These are phyloP conservation scores for Colletotrichum gloeosporioides DNA, from an alignment of 2,329 filamentous ascomycete species.

Conservation along the genomic window DNA sequence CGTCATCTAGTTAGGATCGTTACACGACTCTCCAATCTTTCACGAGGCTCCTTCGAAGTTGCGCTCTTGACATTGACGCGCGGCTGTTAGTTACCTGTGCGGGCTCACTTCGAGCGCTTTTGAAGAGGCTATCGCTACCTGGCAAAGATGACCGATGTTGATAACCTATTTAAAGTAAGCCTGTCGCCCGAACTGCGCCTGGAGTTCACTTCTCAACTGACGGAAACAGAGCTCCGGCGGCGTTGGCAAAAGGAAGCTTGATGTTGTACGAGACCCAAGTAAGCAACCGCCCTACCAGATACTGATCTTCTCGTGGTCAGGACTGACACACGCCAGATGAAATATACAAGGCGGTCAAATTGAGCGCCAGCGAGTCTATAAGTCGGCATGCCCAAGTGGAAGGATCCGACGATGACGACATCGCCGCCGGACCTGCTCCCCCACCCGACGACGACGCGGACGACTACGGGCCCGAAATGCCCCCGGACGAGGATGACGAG, in stretches of 20 bases:
- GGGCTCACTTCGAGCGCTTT: background rate
- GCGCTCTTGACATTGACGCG: background rate
- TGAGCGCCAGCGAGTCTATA: constrained; percentile 46
- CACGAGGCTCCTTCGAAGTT: background rate
- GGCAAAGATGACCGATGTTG: constrained; percentile 57
- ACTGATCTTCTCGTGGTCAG: background rate
- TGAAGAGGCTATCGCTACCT: background rate
- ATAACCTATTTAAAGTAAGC: constrained; percentile 63
- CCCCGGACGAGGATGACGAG: constrained; percentile 83
- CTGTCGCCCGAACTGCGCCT: background rate
- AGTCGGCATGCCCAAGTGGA: constrained; percentile 52
- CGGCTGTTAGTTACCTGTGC: background rate
- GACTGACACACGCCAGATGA: constrained; percentile 48
- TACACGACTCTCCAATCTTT: background rate
- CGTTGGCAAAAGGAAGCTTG: constrained; percentile 67
- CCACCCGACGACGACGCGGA: constrained; percentile 53
- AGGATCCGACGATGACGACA: constrained; percentile 45
- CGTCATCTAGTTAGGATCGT: background rate
- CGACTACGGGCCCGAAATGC: constrained; percentile 27
- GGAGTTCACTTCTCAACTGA: constrained; percentile 19
- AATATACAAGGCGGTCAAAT: constrained; percentile 68
- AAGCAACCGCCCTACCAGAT: constrained; percentile 29
- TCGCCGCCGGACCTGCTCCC: constrained; percentile 54
- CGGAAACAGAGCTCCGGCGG: constrained; percentile 45
- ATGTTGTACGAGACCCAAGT: constrained; percentile 68